phyloP scores from a whole-genome alignment of 2,329 filamentous ascomycete species.

The Talaromyces sp. region DNA sequence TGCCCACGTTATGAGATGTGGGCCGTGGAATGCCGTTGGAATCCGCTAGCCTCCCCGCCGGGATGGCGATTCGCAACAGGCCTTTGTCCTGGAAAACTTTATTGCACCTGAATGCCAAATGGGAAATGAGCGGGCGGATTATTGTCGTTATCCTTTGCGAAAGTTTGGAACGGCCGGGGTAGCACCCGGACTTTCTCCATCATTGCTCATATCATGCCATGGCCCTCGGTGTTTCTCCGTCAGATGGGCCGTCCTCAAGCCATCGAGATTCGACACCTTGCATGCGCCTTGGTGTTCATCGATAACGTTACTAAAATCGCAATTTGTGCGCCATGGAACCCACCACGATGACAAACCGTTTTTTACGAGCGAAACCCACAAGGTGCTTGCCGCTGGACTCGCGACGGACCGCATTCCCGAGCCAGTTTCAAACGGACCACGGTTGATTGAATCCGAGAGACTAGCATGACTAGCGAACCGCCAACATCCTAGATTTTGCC shows the following conservation, averaged over 20 bases:
- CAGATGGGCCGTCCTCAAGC: not conserved
- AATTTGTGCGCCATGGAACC: not conserved
- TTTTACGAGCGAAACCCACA: not conserved
- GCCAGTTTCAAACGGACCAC: not conserved
- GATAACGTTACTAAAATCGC: not conserved
- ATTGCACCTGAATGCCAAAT: not conserved
- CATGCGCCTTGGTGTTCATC: not conserved
- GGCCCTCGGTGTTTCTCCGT: not conserved
- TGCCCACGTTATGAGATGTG: slow-evolving; percentile 1
- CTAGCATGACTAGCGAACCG: not conserved
- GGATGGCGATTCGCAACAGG: not conserved
- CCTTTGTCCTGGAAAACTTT: not conserved
- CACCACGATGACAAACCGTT: not conserved
- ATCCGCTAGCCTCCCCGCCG: not conserved
- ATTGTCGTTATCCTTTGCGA: not conserved
- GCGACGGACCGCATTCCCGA: not conserved
- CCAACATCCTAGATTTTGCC: not conserved
- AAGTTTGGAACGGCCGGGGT: slow-evolving; percentile 13
- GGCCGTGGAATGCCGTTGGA: not conserved
- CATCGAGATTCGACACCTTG: not conserved
- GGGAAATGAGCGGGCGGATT: not conserved
- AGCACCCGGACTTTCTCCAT: not conserved
- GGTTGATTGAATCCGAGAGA: not conserved
- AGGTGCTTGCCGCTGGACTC: not conserved
- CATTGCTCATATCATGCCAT: not conserved